A percentile compares a stretch with the other conserved stretches of the same genome.
Evolutionary conservation across 2,329 filamentous ascomycete species (phyloP).

Genomic region (Scedosporium dehoogii): DNA sequence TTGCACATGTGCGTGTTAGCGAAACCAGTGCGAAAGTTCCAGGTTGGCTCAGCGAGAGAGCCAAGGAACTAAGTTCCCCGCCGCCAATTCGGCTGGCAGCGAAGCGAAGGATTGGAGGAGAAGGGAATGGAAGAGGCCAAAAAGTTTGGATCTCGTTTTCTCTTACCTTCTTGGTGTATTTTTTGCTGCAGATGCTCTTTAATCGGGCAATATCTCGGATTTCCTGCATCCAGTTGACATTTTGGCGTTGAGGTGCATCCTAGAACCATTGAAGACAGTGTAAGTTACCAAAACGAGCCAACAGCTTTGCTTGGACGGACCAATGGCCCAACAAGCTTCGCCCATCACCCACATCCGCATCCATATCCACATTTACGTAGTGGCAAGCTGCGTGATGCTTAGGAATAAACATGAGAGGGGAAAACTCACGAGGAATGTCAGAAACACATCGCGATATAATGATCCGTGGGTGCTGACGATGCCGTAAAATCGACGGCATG

Average conservation of each 20-base stretch:
- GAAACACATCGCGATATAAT: conserved; percentile 54
- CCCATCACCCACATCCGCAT: too few relatives aligned
- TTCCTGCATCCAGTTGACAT: conserved; percentile 32
- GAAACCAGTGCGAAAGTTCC: background rate
- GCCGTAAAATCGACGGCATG: conserved; percentile 41
- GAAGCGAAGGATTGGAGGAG: background rate
- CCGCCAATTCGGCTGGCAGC: background rate
- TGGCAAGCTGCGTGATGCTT: background rate
- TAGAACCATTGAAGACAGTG: conserved; percentile 8
- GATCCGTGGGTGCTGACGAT: conserved; percentile 48
- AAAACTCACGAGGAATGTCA: conserved; percentile 39
- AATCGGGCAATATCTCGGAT: conserved; percentile 34
- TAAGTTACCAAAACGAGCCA: background rate
- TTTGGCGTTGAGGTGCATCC: conserved; percentile 22
- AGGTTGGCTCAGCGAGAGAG: background rate
- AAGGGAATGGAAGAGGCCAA: background rate
- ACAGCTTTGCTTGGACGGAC: background rate
- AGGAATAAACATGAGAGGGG: background rate
- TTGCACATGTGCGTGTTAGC: background rate
- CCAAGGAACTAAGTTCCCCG: background rate
- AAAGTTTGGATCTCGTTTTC: background rate
- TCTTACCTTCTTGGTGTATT: conserved; percentile 26
- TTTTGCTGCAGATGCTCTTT: conserved; percentile 27
- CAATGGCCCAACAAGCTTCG: too few relatives aligned
- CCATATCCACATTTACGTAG: background rate